phyloP scores from a whole-genome alignment of 1,139 yeast species.

The Lodderomyces margitis region DNA sequence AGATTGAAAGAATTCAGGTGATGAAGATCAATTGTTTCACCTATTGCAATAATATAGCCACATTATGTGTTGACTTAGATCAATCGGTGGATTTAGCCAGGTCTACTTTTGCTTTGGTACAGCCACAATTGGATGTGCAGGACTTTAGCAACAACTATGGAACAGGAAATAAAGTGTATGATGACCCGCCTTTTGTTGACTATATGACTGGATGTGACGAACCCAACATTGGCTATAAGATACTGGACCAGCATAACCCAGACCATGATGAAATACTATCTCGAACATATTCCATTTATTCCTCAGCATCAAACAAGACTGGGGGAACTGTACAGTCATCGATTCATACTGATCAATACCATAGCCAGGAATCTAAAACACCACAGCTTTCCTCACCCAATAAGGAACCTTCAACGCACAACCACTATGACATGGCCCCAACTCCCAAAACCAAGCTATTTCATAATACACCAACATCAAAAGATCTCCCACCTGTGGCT shows the following conservation, averaged over 20 bases:
- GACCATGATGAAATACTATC: conserved; percentile 34
- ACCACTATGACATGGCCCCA: neutral
- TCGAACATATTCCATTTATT: conserved; percentile 29
- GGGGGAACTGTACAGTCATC: neutral
- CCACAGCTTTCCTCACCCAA: neutral
- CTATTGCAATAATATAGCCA: conserved; percentile 72
- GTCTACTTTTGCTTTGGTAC: conserved; percentile 64
- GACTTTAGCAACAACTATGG: conserved; percentile 55
- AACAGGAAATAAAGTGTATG: conserved; percentile 64
- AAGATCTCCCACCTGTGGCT: neutral
- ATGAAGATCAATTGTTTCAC: conserved; percentile 80
- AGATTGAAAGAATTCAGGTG: conserved; percentile 73
- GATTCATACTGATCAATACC: neutral
- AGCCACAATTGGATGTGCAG: conserved; percentile 58
- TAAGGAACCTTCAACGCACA: neutral
- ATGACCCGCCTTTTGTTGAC: conserved; percentile 50
- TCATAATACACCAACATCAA: neutral
- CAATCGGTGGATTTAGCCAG: conserved; percentile 72
- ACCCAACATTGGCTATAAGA: conserved; percentile 19
- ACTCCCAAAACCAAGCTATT: neutral
- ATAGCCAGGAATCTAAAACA: neutral
- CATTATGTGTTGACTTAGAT: conserved; percentile 77
- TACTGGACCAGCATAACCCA: conserved; percentile 37
- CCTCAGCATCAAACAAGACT: conserved; percentile 4
- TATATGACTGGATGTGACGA: conserved; percentile 37